phyloP scores from a whole-genome alignment of 2,329 filamentous ascomycete species.

The Hypoxylon sp. region DNA sequence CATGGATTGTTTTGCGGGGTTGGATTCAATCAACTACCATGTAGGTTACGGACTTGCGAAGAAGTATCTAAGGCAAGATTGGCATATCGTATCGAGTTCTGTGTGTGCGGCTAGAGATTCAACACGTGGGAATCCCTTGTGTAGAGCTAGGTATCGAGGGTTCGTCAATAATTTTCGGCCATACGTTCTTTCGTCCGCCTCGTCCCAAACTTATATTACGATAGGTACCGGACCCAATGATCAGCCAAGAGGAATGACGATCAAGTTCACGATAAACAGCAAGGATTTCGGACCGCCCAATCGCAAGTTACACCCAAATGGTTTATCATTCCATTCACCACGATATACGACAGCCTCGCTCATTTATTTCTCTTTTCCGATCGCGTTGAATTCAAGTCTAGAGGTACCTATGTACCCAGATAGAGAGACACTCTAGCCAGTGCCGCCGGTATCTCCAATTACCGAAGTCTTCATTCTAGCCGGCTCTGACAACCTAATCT shows the following conservation, averaged over 20 bases:
- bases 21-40: conserved; percentile 12
- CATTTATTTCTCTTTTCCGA: conserved; percentile 8
- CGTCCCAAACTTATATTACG: conserved; percentile 30
- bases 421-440: conserved; percentile 5
- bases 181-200: conserved; percentile 35
- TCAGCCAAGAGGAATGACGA: conserved; percentile 36
- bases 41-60: conserved; percentile 17
- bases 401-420: too few species aligned
- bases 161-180: conserved; percentile 17
- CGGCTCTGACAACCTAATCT: conserved; percentile 15
- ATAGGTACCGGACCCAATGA: conserved; percentile 31
- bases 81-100: conserved; percentile 16
- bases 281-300: conserved; percentile 32
- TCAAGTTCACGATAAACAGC: conserved; percentile 42
- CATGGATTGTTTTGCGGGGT: conserved; percentile 35
- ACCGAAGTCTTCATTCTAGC: conserved; percentile 23
- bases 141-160: not conserved
- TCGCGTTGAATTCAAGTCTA: not conserved
- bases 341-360: conserved; percentile 6
- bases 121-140: conserved; percentile 33
- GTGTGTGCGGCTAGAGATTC: conserved; percentile 16
- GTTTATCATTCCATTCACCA: conserved; percentile 1
- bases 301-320: conserved; percentile 24
- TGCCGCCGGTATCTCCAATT: not conserved
- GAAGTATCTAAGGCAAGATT: conserved; percentile 9